Evolutionary conservation across 2,329 filamentous ascomycete genomes (phyloP).

Genomic region (Hypomyces perniciosus): DNA sequence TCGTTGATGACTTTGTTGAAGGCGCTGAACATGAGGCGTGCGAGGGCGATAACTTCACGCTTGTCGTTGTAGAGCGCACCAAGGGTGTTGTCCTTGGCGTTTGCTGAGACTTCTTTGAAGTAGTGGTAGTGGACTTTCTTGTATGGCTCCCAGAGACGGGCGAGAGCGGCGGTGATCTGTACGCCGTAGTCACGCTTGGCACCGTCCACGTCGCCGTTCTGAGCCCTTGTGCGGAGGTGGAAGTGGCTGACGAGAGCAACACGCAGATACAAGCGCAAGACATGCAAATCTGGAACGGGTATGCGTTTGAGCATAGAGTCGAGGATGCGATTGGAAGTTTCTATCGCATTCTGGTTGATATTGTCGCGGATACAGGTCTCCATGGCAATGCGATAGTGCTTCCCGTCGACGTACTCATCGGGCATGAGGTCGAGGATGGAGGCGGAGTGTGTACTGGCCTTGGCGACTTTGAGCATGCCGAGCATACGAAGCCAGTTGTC

Average conservation of each 20-base stretch:
- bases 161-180: slow-evolving; percentile 46
- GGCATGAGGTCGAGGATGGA: slow-evolving; percentile 54
- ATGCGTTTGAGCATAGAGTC: slow-evolving; percentile 49
- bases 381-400: slow-evolving; percentile 68
- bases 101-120: slow-evolving; percentile 23
- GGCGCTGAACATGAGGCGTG: slow-evolving; percentile 40
- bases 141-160: slow-evolving; percentile 46
- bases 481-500: slow-evolving; percentile 67
- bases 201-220: slow-evolving; percentile 24
- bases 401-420: slow-evolving; percentile 34
- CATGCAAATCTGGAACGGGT: slow-evolving; percentile 42
- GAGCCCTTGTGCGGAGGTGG: slow-evolving; percentile 28
- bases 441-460: slow-evolving; percentile 57
- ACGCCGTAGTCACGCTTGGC: slow-evolving; percentile 41
- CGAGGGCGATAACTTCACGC: slow-evolving; percentile 39
- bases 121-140: slow-evolving; percentile 32
- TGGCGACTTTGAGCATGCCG: slow-evolving; percentile 57
- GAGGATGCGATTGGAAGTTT: slow-evolving; percentile 59
- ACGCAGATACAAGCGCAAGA: slow-evolving; percentile 51
- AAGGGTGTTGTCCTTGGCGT: slow-evolving; percentile 13
- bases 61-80: slow-evolving; percentile 28
- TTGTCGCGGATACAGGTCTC: slow-evolving; percentile 68
- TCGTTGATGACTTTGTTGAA: slow-evolving; percentile 40
- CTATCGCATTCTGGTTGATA: slow-evolving; percentile 64
- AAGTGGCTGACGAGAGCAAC: slow-evolving; percentile 45